These are phyloP conservation scores for Apophysomyces variabilis DNA, from an alignment of 371 early-diverging fungal species.

Conservation along the genomic window DNA sequence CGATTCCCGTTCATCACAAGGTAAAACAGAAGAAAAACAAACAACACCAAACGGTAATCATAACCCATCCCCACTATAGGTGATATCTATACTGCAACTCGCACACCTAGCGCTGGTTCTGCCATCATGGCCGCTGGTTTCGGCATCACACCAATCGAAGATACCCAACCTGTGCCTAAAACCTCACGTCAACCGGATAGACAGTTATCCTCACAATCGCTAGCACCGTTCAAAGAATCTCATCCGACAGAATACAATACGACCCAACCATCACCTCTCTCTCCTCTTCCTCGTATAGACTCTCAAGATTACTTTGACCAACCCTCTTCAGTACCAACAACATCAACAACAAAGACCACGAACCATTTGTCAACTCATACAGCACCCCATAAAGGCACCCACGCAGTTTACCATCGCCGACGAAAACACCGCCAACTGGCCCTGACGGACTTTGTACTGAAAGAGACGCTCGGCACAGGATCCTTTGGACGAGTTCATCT, in stretches of 20 bases:
- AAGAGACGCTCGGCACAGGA: conserved; percentile 72
- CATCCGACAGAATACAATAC: neutral
- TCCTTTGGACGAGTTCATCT: conserved; percentile 75
- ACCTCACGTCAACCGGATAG: neutral
- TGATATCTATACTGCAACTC: neutral
- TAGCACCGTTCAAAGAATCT: neutral
- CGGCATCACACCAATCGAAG: conserved; percentile 5
- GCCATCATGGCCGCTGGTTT: conserved; percentile 6
- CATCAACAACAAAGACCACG: neutral
- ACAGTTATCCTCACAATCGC: neutral
- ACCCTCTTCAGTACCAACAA: neutral
- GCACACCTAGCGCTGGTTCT: conserved; percentile 3
- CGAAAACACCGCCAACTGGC: conserved; percentile 11
- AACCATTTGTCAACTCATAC: neutral
- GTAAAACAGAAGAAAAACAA: neutral
- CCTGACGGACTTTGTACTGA: conserved; percentile 33
- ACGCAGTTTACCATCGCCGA: conserved; percentile 8
- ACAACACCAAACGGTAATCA: neutral
- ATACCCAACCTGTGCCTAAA: neutral
- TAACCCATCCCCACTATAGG: neutral
- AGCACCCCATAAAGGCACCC: neutral
- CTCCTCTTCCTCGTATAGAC: conserved; percentile 1
- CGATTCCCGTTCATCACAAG: conserved; percentile 8
- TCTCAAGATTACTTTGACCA: neutral
- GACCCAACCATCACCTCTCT: neutral